phyloP scores from a whole-genome alignment of 2,329 filamentous ascomycete genomes.

The Cryphonectria radicalis region DNA sequence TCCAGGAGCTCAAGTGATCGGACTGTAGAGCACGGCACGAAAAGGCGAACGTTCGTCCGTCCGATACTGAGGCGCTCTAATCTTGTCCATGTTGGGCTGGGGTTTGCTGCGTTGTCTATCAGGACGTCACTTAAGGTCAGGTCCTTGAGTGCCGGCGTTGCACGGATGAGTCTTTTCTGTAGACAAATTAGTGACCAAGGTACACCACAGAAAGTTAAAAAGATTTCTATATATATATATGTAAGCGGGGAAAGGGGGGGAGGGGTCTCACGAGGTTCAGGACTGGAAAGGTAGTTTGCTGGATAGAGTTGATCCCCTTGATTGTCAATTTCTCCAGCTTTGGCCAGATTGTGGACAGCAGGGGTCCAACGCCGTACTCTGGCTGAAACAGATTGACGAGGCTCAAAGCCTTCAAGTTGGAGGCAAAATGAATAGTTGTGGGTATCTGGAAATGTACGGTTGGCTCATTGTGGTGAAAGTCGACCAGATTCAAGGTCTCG shows the following conservation, averaged over 20 bases:
- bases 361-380: accelerated
- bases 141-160: slow-evolving; percentile 17
- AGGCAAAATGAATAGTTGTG: background rate
- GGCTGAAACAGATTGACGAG: background rate
- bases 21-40: background rate
- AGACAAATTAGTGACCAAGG: background rate
- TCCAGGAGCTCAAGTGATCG: background rate
- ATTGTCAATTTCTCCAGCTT: slow-evolving; percentile 19
- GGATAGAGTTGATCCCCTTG: background rate
- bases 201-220: background rate
- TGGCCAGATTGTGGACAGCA: slow-evolving; percentile 5
- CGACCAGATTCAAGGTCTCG: background rate
- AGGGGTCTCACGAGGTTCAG: slow-evolving; percentile 7
- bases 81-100: background rate
- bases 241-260: background rate
- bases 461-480: background rate
- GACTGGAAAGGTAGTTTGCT: background rate
- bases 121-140: background rate
- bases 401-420: slow-evolving; percentile 7
- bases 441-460: background rate
- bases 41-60: background rate
- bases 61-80: slow-evolving; percentile 1
- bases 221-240: too few species aligned
- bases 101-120: background rate
- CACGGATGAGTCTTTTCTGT: background rate